Evolutionary conservation across 495 filamentous ascomycete genomes (phyloP), one percentile per base, ranked within the genome.

Genomic region (Polyplosphaeria fusca): DNA sequence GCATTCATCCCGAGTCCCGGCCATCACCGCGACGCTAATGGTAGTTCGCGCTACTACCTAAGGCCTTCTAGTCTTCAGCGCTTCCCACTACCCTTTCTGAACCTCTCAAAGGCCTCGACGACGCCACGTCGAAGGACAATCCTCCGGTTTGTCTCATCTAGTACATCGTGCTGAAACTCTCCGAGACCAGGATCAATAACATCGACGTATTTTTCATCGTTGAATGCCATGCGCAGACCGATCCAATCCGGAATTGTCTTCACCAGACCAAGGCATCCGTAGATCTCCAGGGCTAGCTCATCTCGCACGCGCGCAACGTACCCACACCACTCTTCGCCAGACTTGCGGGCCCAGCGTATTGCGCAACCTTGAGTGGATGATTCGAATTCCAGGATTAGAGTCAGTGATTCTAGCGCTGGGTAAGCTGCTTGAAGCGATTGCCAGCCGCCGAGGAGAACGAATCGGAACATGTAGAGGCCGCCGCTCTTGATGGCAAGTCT

Each of bases 231-330:
- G 5, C 27, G 13, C 18, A 60, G 18, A 30, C 43, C 19, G 35
- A 60, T 55, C 57, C 57, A 60, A 16, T 25, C 14, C 12, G 57
- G 57, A 20, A 60, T 35, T 1, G 4, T 4, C 37, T 54, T 60
- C 2, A 25, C 13, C 4, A 28, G 23, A 14, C 56, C 49, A 5
- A 1, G 5, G 20, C 43, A 37, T 13, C 37, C 50, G 26, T 19
- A 55, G 4, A 53, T 11, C 18, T 61, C 50, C 28, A 13, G 9
- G 18, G 30, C 18, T n/a, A 52, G 3, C 7, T 24, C 12, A 1
- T 45, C 23, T 5, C 38, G 26, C 1, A 56, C 2, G 11, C 58
- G 47, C 25, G 41, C 28, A 23, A 55, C 30, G 22, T 40, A 61
- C 4, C 5, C 2, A 0, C 23, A 16, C 44, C 46, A 51, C n/a